These are phyloP conservation scores for Apiospora sp. DNA, from an alignment of 2,329 filamentous ascomycete species.

Conservation along the genomic window DNA sequence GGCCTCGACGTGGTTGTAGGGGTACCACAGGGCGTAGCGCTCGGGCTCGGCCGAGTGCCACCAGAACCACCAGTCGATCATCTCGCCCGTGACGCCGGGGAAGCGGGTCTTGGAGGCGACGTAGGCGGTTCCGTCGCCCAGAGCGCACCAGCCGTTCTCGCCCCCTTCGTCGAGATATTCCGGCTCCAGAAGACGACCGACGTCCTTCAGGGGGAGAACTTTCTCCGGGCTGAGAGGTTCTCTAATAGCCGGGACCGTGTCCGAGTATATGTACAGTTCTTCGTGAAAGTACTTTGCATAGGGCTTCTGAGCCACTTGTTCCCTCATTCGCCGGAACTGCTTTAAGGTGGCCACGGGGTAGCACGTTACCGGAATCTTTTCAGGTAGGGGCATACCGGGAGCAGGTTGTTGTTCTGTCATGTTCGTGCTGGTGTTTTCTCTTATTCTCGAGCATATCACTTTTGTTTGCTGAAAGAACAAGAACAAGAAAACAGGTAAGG, in stretches of 20 bases:
- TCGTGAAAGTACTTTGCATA: slow-evolving; percentile 29
- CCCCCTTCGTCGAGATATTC: slow-evolving; percentile 22
- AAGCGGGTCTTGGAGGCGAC: slow-evolving; percentile 31
- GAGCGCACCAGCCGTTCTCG: slow-evolving; percentile 32
- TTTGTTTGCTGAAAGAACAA: not conserved
- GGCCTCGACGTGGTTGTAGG: slow-evolving; percentile 29
- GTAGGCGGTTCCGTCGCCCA: slow-evolving; percentile 30
- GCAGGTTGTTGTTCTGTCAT: not conserved
- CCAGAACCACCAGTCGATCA: slow-evolving; percentile 35
- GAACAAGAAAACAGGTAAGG: too few relatives aligned
- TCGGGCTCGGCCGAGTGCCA: slow-evolving; percentile 32
- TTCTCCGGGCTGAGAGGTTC: slow-evolving; percentile 25
- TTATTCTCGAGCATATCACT: not conserved
- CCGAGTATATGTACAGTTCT: slow-evolving; percentile 28
- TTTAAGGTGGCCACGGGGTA: slow-evolving; percentile 29
- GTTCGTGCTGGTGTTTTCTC: not conserved
- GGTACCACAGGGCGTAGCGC: slow-evolving; percentile 32
- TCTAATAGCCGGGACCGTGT: slow-evolving; percentile 27
- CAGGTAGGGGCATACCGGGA: not conserved
- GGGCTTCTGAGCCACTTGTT: slow-evolving; percentile 27
- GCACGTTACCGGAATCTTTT: slow-evolving; percentile 28
- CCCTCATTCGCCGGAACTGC: slow-evolving; percentile 23
- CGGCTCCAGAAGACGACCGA: slow-evolving; percentile 27
- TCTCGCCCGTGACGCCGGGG: slow-evolving; percentile 27
- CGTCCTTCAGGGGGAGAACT: slow-evolving; percentile 26